phyloP scores from a whole-genome alignment of 2,329 filamentous ascomycete species.

The Nemania abortiva region DNA sequence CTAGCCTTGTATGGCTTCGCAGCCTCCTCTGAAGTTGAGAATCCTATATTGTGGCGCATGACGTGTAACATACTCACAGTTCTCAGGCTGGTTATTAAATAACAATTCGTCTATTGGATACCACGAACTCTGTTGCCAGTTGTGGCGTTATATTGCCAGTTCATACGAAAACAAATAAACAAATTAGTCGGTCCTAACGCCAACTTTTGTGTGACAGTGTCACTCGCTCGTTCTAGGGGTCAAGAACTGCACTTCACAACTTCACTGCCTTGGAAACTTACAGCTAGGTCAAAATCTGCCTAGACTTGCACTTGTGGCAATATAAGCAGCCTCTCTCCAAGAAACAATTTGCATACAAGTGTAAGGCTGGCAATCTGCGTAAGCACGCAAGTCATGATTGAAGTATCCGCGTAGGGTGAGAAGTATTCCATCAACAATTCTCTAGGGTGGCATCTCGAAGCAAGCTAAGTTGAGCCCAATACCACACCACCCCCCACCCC shows the following conservation, averaged over 20 bases:
- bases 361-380: constrained; percentile 13
- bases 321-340: not conserved
- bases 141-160: not conserved
- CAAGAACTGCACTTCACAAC: constrained; percentile 11
- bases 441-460: not conserved
- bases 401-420: not conserved
- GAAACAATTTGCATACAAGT: not conserved
- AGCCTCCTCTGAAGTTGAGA: no score
- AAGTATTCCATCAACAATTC: not conserved
- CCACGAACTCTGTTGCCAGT: not conserved
- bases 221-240: not conserved
- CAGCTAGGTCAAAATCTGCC: constrained; percentile 11
- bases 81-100: constrained; percentile 1
- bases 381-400: constrained; percentile 16
- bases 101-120: not conserved
- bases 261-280: not conserved
- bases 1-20: not conserved
- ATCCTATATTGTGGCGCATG: not conserved
- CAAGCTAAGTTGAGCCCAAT: constrained; percentile 11
- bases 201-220: not conserved
- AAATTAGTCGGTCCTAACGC: no score
- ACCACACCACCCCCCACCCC: constrained; percentile 12
- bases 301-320: not conserved
- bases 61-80: not conserved
- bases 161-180: not conserved